Evolutionary conservation across 495 filamentous ascomycete species (phyloP), one percentile per base, ranked within the genome.

Genomic region (Apiosordaria backusii): DNA sequence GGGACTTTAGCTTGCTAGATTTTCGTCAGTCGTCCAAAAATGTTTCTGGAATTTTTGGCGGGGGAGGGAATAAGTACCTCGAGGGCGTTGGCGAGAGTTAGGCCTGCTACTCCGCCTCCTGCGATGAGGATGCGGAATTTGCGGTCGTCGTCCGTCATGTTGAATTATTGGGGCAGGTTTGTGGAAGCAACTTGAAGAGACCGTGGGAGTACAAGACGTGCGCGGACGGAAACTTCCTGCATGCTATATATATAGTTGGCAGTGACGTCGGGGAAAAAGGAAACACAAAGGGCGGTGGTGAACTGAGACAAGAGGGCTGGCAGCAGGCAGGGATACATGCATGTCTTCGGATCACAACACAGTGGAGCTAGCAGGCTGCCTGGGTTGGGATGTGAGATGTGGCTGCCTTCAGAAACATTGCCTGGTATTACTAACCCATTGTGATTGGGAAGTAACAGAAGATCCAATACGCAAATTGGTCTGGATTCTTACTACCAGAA

Each of bases 1-100:
- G 70, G 66, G 18, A 72, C 29, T 4, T 59, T 59, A 1, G 53
- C 71, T 68, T 67, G 61, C 68, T 72, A n/a, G 0, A 7, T 1
- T n/a, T n/a, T 27, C 22, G 2, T 10, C 24, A 63, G 15, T 16
- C n/a, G n/a, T n/a, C n/a, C n/a, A n/a, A n/a, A n/a, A n/a, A 5
- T 60, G 64, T 0, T 6, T 18, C 15, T 15, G 6, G 16, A n/a
- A 21, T 18, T 27, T 24, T 24, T n/a, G n/a, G n/a, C n/a, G 19
- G 22, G 18, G 22, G 18, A 54, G 21, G 35, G 9, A 16, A 19
- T 15, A 25, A 59, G 18, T 9, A 68, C 67, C 67, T 68, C 67
- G 40, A 68, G 67, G 3, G 67, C 57, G 50, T 63, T 68, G 24
- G 67, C 67, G 9, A 68, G 57, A 3, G 62, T 57, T 2, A 68